Conservation (phyloP, 2,329 filamentous ascomycete species). For the Purpureocillium takamizusanense region DNA sequence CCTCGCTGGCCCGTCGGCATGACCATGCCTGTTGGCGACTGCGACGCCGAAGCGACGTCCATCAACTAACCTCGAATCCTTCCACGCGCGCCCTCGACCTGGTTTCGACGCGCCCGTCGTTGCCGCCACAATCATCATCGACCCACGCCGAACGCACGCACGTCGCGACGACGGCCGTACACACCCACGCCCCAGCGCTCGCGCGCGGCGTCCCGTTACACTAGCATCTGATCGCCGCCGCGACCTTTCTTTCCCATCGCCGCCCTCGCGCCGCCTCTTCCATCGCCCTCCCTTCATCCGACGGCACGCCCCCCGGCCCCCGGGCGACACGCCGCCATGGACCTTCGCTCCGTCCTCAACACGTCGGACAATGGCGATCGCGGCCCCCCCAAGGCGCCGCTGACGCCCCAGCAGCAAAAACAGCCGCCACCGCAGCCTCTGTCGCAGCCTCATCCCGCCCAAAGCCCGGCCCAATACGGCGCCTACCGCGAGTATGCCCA, state of each 20-base stretch:
- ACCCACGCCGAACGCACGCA: too few species aligned
- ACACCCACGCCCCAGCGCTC: too few species aligned
- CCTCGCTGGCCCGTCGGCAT: constrained; percentile 5
- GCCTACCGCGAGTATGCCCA: constrained; percentile 43
- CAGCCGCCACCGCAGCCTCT: constrained; percentile 29
- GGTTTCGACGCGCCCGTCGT: too few species aligned
- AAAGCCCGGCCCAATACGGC: constrained; percentile 32
- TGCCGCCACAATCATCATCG: too few species aligned
- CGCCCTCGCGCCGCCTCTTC: too few species aligned
- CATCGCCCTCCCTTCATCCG: not conserved
- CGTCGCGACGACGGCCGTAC: too few species aligned
- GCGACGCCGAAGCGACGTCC: constrained; percentile 11
- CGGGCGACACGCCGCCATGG: constrained; percentile 25
- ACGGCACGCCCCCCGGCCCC: not conserved
- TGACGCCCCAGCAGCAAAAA: constrained; percentile 27
- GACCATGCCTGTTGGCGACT: constrained; percentile 16
- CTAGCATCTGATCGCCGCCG: too few species aligned
- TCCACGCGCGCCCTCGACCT: too few species aligned
- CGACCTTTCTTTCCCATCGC: too few species aligned
- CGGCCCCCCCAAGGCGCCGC: constrained; percentile 22
- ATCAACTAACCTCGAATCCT: not conserved
- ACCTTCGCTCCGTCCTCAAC: constrained; percentile 47
- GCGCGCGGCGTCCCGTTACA: too few species aligned
- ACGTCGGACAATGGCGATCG: constrained; percentile 36
- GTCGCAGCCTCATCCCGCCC: constrained; percentile 26